These are phyloP conservation scores for Colletotrichum sp. DNA, from an alignment of 2,329 filamentous ascomycete species.

Conservation along the genomic window DNA sequence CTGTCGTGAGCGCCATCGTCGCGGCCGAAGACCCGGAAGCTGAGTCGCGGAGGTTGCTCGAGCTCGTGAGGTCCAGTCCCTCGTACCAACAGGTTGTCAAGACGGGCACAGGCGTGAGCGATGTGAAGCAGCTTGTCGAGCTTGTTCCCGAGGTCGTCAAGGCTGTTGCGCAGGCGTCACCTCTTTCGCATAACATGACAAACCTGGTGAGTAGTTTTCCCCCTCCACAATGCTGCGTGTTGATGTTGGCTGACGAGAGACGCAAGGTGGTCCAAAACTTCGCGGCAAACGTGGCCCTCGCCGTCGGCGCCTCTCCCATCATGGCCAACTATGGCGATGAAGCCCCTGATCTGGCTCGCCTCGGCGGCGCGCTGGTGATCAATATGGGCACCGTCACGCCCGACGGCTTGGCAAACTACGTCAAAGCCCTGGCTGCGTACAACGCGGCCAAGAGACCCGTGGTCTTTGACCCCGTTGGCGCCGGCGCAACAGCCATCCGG, in stretches of 20 bases:
- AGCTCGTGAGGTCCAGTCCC: conserved; percentile 54
- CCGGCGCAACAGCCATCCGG: conserved; percentile 52
- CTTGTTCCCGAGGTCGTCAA: conserved; percentile 54
- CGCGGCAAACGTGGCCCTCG: conserved; percentile 86
- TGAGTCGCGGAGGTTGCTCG: conserved; percentile 64
- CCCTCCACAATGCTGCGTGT: background rate
- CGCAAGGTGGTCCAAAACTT: conserved; percentile 84
- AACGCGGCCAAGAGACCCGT: conserved; percentile 78
- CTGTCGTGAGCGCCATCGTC: conserved; percentile 89
- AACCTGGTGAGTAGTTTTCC: conserved; percentile 64
- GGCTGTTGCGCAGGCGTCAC: conserved; percentile 66
- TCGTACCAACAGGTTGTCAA: conserved; percentile 27
- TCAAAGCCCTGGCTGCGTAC: conserved; percentile 79
- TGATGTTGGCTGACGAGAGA: background rate
- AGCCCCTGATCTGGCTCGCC: conserved; percentile 77
- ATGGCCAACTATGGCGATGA: conserved; percentile 91
- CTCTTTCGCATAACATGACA: conserved; percentile 95
- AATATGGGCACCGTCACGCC: conserved; percentile 95
- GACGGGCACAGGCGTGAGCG: background rate
- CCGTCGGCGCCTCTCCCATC: conserved; percentile 86
- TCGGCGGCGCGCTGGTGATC: conserved; percentile 81
- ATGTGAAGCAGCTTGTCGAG: conserved; percentile 28
- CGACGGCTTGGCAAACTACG: conserved; percentile 74
- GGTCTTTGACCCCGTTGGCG: conserved; percentile 86
- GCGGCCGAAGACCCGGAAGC: conserved; percentile 70